Evolutionary conservation across 177 flowering plant genomes (phyloP).

Genomic region (Vitis hybrid): DNA sequence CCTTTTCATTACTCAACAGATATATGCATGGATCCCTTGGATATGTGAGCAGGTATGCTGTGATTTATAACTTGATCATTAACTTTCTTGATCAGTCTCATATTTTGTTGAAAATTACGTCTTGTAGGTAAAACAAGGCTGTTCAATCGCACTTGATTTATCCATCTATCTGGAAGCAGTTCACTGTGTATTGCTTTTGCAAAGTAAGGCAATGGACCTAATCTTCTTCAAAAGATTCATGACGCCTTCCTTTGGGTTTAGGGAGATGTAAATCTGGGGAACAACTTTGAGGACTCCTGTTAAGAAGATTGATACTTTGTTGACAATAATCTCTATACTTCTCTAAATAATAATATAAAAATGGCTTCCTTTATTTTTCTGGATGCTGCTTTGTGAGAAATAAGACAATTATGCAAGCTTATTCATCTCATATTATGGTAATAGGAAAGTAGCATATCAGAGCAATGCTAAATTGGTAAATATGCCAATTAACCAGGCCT

Average conservation of each 20-base stretch:
- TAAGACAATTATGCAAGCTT: too few relatives aligned
- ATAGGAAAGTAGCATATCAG: too few relatives aligned
- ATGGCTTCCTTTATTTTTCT: background rate
- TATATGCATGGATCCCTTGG: constrained; percentile 76
- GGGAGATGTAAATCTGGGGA: background rate
- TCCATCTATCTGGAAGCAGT: constrained; percentile 78
- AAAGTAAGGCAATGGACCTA: constrained; percentile 45
- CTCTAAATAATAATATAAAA: background rate
- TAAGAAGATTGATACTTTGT: background rate
- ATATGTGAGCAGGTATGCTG: constrained; percentile 67
- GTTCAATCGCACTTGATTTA: constrained; percentile 44
- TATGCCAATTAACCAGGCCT: background rate
- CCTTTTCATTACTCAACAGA: constrained; percentile 40
- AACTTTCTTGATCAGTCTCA: background rate
- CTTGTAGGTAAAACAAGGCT: constrained; percentile 57
- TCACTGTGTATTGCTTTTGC: constrained; percentile 55
- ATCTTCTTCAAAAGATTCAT: background rate
- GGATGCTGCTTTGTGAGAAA: too few relatives aligned
- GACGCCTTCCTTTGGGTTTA: background rate
- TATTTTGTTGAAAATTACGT: constrained; percentile 12
- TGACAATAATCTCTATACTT: background rate
- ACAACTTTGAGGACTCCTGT: background rate
- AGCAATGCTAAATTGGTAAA: background rate
- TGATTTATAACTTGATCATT: constrained; percentile 3
- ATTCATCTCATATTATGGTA: too few relatives aligned